phyloP scores from a whole-genome alignment of 1,284 basidiomycete species.

The Trichosporon inkin region DNA sequence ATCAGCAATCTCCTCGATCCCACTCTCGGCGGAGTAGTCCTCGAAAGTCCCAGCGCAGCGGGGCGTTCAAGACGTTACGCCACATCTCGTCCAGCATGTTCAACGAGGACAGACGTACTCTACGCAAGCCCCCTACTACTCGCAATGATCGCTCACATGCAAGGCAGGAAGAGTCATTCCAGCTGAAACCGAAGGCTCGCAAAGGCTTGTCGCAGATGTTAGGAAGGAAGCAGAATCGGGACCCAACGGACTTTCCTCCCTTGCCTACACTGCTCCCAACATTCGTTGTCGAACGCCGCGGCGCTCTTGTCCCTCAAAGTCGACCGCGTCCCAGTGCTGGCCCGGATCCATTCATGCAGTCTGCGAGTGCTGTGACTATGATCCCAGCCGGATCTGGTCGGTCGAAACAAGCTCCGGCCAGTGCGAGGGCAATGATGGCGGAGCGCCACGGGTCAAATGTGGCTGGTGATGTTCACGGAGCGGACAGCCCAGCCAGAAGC shows the following conservation, averaged over 20 bases:
- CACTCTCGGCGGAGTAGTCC: background rate
- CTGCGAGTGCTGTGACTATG: background rate
- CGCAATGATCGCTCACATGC: background rate
- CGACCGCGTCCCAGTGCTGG: background rate
- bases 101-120: background rate
- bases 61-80: background rate
- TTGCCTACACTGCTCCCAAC: background rate
- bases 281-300: background rate
- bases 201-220: slow-evolving; percentile 2
- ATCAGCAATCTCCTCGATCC: background rate
- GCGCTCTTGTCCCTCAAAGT: background rate
- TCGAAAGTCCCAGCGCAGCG: background rate
- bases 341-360: background rate
- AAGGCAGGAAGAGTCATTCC: background rate
- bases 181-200: background rate
- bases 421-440: background rate
- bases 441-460: background rate
- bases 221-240: background rate
- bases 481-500: background rate
- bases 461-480: background rate
- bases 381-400: background rate
- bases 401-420: background rate
- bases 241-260: background rate
- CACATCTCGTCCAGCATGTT: background rate
- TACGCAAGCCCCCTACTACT: background rate